These are phyloP conservation scores for Astrephomene gubernaculifera DNA, from an alignment of 139 green algal genomes.

Conservation along the genomic window DNA sequence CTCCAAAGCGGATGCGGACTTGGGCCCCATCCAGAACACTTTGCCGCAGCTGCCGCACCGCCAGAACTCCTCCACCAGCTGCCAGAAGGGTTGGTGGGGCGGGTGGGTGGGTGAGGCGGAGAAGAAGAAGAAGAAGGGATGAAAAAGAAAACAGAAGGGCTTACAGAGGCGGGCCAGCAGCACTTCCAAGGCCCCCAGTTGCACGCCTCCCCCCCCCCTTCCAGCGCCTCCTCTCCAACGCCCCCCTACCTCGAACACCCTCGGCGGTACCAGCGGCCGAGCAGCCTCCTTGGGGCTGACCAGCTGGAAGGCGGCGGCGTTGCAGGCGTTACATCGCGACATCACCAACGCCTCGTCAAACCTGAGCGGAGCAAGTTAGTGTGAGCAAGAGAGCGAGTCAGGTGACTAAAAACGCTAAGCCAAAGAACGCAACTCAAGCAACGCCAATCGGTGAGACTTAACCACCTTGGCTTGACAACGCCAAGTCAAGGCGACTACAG, in stretches of 20 bases:
- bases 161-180: neutral
- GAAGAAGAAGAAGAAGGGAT: neutral
- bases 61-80: conserved; percentile 64
- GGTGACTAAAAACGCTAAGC: too few species aligned
- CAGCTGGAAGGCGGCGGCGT: conserved; percentile 61
- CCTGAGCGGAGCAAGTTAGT: too few species aligned
- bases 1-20: conserved; percentile 47
- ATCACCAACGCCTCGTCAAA: conserved; percentile 53
- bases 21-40: conserved; percentile 67
- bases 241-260: conserved; percentile 44
- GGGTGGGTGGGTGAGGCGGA: neutral
- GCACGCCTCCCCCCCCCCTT: too few species aligned
- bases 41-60: conserved; percentile 55
- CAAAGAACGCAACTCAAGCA: too few species aligned
- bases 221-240: neutral
- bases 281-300: conserved; percentile 43
- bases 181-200: neutral
- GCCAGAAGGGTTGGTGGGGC: neutral
- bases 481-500: too few species aligned
- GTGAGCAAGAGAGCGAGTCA: too few species aligned
- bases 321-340: conserved; percentile 62
- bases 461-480: too few species aligned
- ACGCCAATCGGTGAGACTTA: too few species aligned
- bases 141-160: neutral
- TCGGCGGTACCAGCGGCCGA: conserved; percentile 12